Evolutionary conservation across 2,329 filamentous ascomycete genomes (phyloP).

Genomic region (Monosporascus sp.): DNA sequence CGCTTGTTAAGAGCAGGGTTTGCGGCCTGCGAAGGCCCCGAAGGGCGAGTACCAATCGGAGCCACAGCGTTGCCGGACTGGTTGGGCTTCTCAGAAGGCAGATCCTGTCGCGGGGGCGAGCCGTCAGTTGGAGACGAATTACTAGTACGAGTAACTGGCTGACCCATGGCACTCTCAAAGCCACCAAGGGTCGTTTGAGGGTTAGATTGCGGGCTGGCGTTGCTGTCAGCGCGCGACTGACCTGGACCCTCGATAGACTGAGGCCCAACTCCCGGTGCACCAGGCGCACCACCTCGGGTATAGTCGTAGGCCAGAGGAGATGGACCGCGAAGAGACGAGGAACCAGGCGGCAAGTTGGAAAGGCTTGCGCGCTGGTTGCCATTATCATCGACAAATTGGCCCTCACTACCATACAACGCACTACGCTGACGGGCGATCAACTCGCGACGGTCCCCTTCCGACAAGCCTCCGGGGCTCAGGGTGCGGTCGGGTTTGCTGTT

Average conservation of each 20-base stretch:
- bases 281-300: slow-evolving; percentile 36
- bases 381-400: slow-evolving; percentile 64
- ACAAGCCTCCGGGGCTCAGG: slow-evolving; percentile 78
- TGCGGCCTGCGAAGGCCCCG: slow-evolving; percentile 45
- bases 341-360: slow-evolving; percentile 58
- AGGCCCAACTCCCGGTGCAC: slow-evolving; percentile 35
- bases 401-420: slow-evolving; percentile 76
- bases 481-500: slow-evolving; percentile 76
- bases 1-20: slow-evolving; percentile 68
- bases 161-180: slow-evolving; percentile 52
- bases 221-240: slow-evolving; percentile 74
- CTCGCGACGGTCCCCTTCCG: slow-evolving; percentile 92
- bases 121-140: slow-evolving; percentile 76
- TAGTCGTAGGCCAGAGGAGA: slow-evolving; percentile 76
- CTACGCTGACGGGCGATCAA: slow-evolving; percentile 93
- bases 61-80: slow-evolving; percentile 64
- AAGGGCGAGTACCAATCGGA: slow-evolving; percentile 87
- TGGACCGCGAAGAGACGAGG: slow-evolving; percentile 62
- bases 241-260: slow-evolving; percentile 43
- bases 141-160: slow-evolving; percentile 72
- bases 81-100: slow-evolving; percentile 46
- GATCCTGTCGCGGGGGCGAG: slow-evolving; percentile 68
- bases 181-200: slow-evolving; percentile 52
- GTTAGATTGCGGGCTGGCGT: slow-evolving; percentile 73
- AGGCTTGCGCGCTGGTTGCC: slow-evolving; percentile 57